Evolutionary conservation across 2,329 filamentous ascomycete species (phyloP), one percentile per base, ranked within the genome.

Genomic region (Mycocentrospora acerina): DNA sequence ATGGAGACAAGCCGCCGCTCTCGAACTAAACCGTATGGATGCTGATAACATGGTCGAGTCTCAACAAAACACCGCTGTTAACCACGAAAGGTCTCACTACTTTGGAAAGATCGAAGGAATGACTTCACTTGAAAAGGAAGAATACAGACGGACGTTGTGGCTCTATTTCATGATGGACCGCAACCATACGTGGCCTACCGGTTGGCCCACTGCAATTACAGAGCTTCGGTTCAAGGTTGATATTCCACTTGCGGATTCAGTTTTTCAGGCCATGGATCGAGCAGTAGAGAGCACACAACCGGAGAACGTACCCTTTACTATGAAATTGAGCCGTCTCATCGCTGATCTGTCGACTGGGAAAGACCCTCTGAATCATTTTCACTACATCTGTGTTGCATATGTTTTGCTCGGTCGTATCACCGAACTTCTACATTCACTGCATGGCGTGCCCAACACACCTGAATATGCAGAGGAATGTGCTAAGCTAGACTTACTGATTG

Each of bases 221-320:
- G 62, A 64, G 18, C 40, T 41, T 7, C 58, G 64, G 12, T 62
- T 64, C 42, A 60, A 55, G 35, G 43, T 65, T n/a, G 50, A 65
- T 16, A 42, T 64, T 7, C 61, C 61, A 4, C 26, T 59, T 5
- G 41, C 49, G 3, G 51, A 65, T 3, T 26, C 39, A 3, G 13
- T 40, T 1, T 62, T 64, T 19, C 58, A 64, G 29, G 24, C 29
- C 7, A 42, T 58, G 42, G 47, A 31, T 10, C 17, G 33, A 3
- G 49, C 47, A 2, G 29, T 30, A 4, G 16, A 35, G 7, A n/a
- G 7, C 13, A 32, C 8, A 14, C 3, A 29, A 10, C 13, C 31
- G 16, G 17, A 33, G 13, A 51, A 55, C 15, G 27, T 38, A 4
- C 36, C 54, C 3, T 64, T 65, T 32, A 52, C 50, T 7, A 41